Conservation (phyloP, 805 yeast species). For the Candida golubevii region DNA sequence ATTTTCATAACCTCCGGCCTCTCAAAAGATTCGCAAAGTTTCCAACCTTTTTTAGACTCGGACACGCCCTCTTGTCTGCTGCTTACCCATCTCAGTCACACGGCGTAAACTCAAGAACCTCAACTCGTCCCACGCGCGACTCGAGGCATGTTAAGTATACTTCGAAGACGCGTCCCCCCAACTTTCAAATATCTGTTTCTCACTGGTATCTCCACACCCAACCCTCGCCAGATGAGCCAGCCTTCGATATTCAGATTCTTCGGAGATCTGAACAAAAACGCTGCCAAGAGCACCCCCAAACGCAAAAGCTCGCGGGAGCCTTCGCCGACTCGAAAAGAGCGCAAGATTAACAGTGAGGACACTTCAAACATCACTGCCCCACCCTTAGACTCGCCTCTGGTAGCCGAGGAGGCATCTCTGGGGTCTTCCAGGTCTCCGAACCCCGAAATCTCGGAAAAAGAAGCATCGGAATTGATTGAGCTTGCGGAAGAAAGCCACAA, state of each 20-base stretch:
- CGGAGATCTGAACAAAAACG: conserved; percentile 7
- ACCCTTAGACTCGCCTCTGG: not conserved
- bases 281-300: conserved; percentile 1
- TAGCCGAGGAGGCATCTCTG: not conserved
- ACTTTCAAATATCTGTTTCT: not conserved
- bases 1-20: too few species aligned
- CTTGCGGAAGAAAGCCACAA: conserved; percentile 11
- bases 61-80: too few species aligned
- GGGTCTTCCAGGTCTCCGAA: not conserved
- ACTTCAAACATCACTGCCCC: not conserved
- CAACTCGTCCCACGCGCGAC: conserved; percentile 3
- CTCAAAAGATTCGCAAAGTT: too few species aligned
- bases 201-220: not conserved
- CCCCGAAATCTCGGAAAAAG: conserved; percentile 1
- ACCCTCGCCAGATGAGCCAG: conserved; percentile 12
- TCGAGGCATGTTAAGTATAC: conserved; percentile 2
- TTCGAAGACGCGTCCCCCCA: conserved; percentile 7
- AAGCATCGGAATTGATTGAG: conserved; percentile 12
- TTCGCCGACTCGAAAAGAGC: conserved; percentile 1
- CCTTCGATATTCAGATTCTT: conserved; percentile 17
- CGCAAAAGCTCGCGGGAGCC: conserved; percentile 3
- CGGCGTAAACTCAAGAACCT: not conserved
- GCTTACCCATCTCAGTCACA: too few species aligned
- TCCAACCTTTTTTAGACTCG: too few species aligned
- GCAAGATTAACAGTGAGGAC: not conserved